A percentile compares a stretch with the other conserved stretches of the same genome.
Evolutionary conservation across 164 flowering plant species (phyloP).

Genomic region (Vitis vinifera): DNA sequence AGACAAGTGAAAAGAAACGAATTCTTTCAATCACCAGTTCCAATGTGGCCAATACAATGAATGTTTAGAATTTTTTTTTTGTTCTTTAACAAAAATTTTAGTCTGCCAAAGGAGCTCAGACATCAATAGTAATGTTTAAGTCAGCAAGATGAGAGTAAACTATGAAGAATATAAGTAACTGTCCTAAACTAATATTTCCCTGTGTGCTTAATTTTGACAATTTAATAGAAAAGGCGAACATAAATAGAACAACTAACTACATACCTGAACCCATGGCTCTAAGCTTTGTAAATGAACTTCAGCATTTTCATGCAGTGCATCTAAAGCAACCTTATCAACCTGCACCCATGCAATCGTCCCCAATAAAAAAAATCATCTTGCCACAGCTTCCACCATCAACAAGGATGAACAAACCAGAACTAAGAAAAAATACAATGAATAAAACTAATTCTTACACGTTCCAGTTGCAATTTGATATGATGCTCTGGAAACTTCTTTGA

Average conservation of each 20-base stretch:
- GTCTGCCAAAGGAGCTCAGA: too few species aligned
- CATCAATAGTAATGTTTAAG: too few species aligned
- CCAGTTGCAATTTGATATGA: constrained; percentile 81
- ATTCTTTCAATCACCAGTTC: too few species aligned
- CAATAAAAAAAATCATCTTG: not conserved
- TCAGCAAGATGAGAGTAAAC: too few species aligned
- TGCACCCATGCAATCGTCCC: constrained; percentile 24
- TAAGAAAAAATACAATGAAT: not conserved
- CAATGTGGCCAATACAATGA: too few species aligned
- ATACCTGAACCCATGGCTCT: constrained; percentile 96
- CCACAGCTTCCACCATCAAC: not conserved
- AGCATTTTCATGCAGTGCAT: constrained; percentile 73
- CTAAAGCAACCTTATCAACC: constrained; percentile 85
- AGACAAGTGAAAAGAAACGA: too few species aligned
- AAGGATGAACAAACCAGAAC: not conserved
- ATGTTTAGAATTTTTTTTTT: too few species aligned
- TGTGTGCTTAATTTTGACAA: not conserved
- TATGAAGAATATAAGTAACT: too few species aligned
- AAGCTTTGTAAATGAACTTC: constrained; percentile 79
- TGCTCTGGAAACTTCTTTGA: constrained; percentile 95
- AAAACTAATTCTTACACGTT: constrained; percentile 54
- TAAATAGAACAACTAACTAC: not conserved
- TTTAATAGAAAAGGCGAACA: not conserved
- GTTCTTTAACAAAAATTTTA: too few species aligned
- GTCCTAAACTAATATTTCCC: too few species aligned